A percentile compares a stretch with the other conserved stretches of the same genome.
Evolutionary conservation across 1,284 basidiomycete genomes (phyloP).

Genomic region (Rhodotorula sp.): DNA sequence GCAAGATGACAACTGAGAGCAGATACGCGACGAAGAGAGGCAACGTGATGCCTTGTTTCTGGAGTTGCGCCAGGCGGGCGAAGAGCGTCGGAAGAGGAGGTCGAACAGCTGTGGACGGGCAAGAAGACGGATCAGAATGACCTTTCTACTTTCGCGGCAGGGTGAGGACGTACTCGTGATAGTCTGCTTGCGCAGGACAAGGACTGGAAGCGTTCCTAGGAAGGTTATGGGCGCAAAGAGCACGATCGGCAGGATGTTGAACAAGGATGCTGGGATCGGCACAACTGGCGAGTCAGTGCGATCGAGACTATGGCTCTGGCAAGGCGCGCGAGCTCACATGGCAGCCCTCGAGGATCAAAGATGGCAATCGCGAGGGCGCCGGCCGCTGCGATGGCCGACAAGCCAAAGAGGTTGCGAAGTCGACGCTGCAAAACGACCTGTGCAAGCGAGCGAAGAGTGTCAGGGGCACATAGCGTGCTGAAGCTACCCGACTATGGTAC

Average conservation of each 20-base stretch:
- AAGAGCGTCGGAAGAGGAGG: constrained; percentile 29
- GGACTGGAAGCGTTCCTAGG: constrained; percentile 35
- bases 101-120: constrained; percentile 15
- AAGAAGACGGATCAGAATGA: background rate
- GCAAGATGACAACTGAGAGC: constrained; percentile 14
- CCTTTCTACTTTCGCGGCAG: background rate
- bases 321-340: constrained; percentile 8
- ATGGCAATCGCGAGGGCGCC: constrained; percentile 14
- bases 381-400: constrained; percentile 13
- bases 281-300: background rate
- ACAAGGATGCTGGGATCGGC: constrained; percentile 13
- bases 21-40: constrained; percentile 29
- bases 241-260: constrained; percentile 29
- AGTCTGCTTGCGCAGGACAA: constrained; percentile 40
- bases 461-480: background rate
- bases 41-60: background rate
- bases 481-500: rapidly evolving
- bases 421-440: constrained; percentile 34
- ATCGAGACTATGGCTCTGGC: background rate
- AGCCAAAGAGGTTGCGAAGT: constrained; percentile 25
- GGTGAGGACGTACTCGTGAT: constrained; percentile 31
- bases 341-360: constrained; percentile 27
- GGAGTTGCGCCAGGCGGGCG: constrained; percentile 16
- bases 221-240: constrained; percentile 34
- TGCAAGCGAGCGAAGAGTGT: background rate